These are phyloP conservation scores for Lactuca sativa DNA, from an alignment of 129 eudicot genomes.

Conservation along the genomic window DNA sequence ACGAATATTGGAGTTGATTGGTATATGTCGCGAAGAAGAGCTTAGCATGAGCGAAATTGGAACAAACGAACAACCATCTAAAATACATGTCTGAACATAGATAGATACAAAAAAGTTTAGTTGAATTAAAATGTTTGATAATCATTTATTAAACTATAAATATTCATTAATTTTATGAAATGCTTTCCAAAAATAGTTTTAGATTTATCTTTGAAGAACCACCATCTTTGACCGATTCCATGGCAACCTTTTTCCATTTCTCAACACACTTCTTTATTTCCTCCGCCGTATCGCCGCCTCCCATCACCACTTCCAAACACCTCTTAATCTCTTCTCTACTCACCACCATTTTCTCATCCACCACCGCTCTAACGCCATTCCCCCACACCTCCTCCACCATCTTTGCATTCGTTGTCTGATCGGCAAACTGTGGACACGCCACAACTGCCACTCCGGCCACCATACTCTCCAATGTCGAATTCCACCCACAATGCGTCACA, in stretches of 20 bases:
- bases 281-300: slow-evolving; percentile 38
- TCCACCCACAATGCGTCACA: slow-evolving; percentile 67
- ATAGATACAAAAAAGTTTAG: too few species aligned
- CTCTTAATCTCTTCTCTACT: slow-evolving; percentile 33
- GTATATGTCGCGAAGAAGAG: too few species aligned
- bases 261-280: slow-evolving; percentile 33
- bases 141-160: too few species aligned
- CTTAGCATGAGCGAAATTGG: too few species aligned
- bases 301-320: slow-evolving; percentile 48
- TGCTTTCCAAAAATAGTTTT: slow-evolving; percentile 25
- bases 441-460: slow-evolving; percentile 62
- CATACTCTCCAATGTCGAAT: slow-evolving; percentile 53
- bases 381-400: slow-evolving; percentile 55
- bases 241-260: slow-evolving; percentile 45
- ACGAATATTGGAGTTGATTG: too few species aligned
- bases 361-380: slow-evolving; percentile 37
- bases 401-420: slow-evolving; percentile 53
- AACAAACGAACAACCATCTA: too few species aligned
- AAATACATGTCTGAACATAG: background rate
- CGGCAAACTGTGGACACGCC: slow-evolving; percentile 53
- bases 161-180: background rate
- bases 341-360: slow-evolving; percentile 26
- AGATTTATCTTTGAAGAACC: slow-evolving; percentile 42
- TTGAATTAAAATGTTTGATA: too few species aligned
- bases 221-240: slow-evolving; percentile 55